These are phyloP conservation scores for Fomitopsis pinicola DNA, from an alignment of 1,284 basidiomycete genomes.

Conservation along the genomic window DNA sequence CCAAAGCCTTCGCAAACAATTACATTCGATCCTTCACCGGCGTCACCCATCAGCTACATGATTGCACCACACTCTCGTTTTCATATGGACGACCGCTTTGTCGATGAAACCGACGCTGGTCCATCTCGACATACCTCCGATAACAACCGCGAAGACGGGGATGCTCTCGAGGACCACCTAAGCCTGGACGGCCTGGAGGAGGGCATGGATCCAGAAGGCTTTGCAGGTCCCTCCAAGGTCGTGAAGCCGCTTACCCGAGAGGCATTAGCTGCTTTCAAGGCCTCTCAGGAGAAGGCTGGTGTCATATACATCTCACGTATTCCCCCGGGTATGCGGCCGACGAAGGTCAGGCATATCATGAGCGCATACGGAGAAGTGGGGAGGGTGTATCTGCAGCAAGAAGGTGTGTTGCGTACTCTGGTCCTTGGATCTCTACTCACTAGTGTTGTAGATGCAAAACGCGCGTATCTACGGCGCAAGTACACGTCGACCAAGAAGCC, in stretches of 20 bases:
- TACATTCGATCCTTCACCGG: background rate
- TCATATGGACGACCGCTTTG: slow-evolving; percentile 20
- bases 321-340: slow-evolving; percentile 98
- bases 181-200: slow-evolving; percentile 23
- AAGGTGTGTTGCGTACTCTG: slow-evolving; percentile 46
- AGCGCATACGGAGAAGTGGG: slow-evolving; percentile 80
- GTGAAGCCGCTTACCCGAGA: slow-evolving; percentile 70
- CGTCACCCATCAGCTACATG: slow-evolving; percentile 1
- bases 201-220: slow-evolving; percentile 56
- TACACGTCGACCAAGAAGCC: slow-evolving; percentile 79
- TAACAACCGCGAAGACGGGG: slow-evolving; percentile 10
- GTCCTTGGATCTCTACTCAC: background rate
- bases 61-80: slow-evolving; percentile 21
- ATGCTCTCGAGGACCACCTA: slow-evolving; percentile 21
- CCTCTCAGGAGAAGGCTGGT: slow-evolving; percentile 68
- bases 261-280: slow-evolving; percentile 67
- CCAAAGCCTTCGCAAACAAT: too few relatives aligned
- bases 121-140: background rate
- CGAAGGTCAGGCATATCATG: slow-evolving; percentile 94
- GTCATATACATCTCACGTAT: slow-evolving; percentile 95
- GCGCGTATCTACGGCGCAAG: slow-evolving; percentile 72
- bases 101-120: slow-evolving; percentile 6
- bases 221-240: slow-evolving; percentile 49
- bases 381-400: slow-evolving; percentile 83
- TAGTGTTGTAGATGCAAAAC: slow-evolving; percentile 61